Evolutionary conservation across 495 filamentous ascomycete species (phyloP).

Genomic region (Margaritispora aquatica): DNA sequence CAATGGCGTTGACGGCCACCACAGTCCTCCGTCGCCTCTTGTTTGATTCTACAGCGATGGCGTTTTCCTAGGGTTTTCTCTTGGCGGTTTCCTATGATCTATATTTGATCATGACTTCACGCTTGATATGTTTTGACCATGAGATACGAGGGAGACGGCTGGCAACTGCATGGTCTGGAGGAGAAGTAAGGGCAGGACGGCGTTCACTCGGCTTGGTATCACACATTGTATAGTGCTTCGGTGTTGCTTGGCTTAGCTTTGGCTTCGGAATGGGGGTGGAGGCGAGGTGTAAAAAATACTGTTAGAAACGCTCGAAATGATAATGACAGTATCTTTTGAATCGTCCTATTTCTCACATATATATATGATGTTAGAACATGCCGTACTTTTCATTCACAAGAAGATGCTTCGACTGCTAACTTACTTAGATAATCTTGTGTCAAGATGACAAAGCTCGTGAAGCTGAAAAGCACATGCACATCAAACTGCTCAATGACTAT

Average conservation of each 20-base stretch:
- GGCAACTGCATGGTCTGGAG: neutral
- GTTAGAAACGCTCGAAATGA: neutral
- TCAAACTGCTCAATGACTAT: too few species aligned
- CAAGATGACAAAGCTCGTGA: too few species aligned
- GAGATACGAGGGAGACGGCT: neutral
- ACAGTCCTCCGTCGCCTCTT: neutral
- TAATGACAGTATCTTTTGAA: neutral
- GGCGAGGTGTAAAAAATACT: neutral
- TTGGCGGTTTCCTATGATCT: neutral
- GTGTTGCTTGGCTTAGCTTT: neutral
- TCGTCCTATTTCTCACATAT: too few species aligned
- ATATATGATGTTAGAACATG: too few species aligned
- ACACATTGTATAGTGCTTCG: neutral
- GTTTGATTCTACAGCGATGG: neutral
- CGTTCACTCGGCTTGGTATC: neutral
- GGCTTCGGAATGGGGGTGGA: neutral
- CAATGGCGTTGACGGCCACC: conserved; percentile 10
- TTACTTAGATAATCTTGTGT: too few species aligned
- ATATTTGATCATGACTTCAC: neutral
- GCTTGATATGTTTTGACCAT: neutral
- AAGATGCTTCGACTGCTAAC: too few species aligned
- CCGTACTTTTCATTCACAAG: too few species aligned
- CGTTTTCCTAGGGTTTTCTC: neutral
- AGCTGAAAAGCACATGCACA: too few species aligned
- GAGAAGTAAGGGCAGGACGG: neutral